These are phyloP conservation scores for Pythium monospermum DNA, from an alignment of 352 stramenopile genomes.

Conservation along the genomic window DNA sequence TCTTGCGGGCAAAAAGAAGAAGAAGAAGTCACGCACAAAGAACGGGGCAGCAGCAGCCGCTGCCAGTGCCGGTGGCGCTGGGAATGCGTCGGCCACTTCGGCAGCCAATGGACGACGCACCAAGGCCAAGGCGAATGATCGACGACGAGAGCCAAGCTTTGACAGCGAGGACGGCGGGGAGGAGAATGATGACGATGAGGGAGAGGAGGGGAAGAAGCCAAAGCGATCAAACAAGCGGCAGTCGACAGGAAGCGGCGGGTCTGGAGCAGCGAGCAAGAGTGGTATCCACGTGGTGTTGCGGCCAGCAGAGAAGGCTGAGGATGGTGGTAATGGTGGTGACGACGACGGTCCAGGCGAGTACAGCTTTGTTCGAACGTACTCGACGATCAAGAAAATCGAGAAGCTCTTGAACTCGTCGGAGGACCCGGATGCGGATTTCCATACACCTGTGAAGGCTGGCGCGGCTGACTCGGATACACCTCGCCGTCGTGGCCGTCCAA, in stretches of 20 bases:
- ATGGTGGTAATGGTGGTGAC: too few species aligned
- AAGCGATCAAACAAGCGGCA: conserved; percentile 13
- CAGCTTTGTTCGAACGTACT: conserved; percentile 22
- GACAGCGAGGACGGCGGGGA: conserved; percentile 22
- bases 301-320: conserved; percentile 10
- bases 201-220: conserved; percentile 18
- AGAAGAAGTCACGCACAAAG: conserved; percentile 25
- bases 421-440: neutral
- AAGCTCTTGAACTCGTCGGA: conserved; percentile 10
- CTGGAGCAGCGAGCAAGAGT: conserved; percentile 13
- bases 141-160: conserved; percentile 6
- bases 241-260: neutral
- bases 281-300: conserved; percentile 24
- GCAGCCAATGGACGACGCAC: conserved; percentile 16
- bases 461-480: neutral
- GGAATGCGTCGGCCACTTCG: neutral
- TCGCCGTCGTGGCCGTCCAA: conserved; percentile 12
- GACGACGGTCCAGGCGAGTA: too few species aligned
- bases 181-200: conserved; percentile 25
- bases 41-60: too few species aligned
- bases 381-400: conserved; percentile 23
- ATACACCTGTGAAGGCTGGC: too few species aligned
- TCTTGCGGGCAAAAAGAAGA: conserved; percentile 22
- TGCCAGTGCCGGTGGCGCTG: too few species aligned
- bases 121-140: conserved; percentile 28